These are phyloP conservation scores for Stipa capillata DNA, from an alignment of 176 grass and related monocot species.

Conservation along the genomic window DNA sequence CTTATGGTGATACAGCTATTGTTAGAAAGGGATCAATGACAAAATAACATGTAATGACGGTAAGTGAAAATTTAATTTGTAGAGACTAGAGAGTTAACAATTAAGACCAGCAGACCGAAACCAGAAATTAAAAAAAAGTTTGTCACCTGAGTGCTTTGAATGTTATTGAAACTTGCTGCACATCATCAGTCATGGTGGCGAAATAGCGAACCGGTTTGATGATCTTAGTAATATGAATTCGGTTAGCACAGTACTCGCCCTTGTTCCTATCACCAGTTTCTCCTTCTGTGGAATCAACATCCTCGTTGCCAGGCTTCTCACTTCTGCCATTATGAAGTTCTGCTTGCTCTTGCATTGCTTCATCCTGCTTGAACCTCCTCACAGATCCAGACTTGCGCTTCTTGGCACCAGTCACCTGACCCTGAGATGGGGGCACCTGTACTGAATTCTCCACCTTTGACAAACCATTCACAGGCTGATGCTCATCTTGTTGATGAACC, in stretches of 20 bases:
- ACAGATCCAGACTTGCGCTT: constrained; percentile 78
- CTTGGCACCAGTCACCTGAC: constrained; percentile 66
- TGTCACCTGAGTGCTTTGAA: constrained; percentile 70
- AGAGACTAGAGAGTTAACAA: neutral
- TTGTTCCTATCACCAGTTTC: constrained; percentile 44
- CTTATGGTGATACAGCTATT: neutral
- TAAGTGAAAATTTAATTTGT: neutral
- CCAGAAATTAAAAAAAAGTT: neutral
- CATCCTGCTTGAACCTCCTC: constrained; percentile 53
- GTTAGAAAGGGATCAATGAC: neutral
- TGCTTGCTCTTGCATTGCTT: constrained; percentile 5
- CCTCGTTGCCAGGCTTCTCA: constrained; percentile 25
- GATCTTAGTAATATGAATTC: constrained; percentile 49
- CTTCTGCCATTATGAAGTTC: neutral
- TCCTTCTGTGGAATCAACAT: constrained; percentile 47
- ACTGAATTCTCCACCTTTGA: constrained; percentile 23
- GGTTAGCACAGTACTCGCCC: constrained; percentile 21
- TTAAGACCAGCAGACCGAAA: neutral
- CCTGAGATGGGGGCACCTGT: constrained; percentile 26
- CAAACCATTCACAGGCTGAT: constrained; percentile 17
- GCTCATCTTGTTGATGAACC: constrained; percentile 19
- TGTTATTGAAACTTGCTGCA: constrained; percentile 66
- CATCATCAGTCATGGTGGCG: constrained; percentile 37
- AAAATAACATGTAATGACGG: neutral
- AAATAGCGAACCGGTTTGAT: constrained; percentile 60